Evolutionary conservation across 139 green algal species (phyloP).

Genomic region (Haematococcus sp.): DNA sequence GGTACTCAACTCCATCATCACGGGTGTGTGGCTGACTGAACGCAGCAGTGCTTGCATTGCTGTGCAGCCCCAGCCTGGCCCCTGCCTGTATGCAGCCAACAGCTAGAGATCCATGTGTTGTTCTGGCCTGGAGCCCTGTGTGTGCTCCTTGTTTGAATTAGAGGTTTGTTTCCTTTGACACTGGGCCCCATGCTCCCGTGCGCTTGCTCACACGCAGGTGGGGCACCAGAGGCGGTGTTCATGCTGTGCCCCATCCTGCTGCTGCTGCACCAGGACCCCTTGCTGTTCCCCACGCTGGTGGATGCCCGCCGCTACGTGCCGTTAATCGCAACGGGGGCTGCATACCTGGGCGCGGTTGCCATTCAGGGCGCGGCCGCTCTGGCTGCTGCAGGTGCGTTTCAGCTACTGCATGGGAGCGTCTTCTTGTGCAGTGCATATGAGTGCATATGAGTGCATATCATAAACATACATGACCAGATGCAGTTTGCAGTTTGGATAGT

Average conservation of each 20-base stretch:
- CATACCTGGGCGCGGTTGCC: slow-evolving; percentile 31
- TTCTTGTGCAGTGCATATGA: too few relatives aligned
- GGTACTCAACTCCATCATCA: slow-evolving; percentile 59
- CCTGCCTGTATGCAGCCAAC: too few relatives aligned
- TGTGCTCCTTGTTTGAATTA: too few relatives aligned
- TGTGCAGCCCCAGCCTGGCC: too few relatives aligned
- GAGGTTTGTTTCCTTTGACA: too few relatives aligned
- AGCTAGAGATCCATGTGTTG: too few relatives aligned
- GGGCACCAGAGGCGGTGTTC: slow-evolving; percentile 58
- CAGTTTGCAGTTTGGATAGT: too few relatives aligned
- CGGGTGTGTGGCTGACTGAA: too few relatives aligned
- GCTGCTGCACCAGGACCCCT: slow-evolving; percentile 76
- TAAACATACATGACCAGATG: too few relatives aligned
- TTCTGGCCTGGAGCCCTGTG: too few relatives aligned
- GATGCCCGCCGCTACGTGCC: slow-evolving; percentile 72
- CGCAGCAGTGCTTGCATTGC: background rate
- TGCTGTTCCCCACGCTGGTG: slow-evolving; percentile 61
- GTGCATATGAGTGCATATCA: too few relatives aligned
- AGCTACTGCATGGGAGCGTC: background rate
- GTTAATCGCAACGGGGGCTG: slow-evolving; percentile 33
- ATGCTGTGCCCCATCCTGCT: slow-evolving; percentile 80
- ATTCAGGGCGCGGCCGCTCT: background rate
- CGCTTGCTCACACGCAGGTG: slow-evolving; percentile 23
- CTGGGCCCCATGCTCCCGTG: background rate
- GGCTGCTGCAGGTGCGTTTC: background rate